Base-by-base conservation (phyloP, 139 green algal genomes). In the Closterium sp. region DNA sequence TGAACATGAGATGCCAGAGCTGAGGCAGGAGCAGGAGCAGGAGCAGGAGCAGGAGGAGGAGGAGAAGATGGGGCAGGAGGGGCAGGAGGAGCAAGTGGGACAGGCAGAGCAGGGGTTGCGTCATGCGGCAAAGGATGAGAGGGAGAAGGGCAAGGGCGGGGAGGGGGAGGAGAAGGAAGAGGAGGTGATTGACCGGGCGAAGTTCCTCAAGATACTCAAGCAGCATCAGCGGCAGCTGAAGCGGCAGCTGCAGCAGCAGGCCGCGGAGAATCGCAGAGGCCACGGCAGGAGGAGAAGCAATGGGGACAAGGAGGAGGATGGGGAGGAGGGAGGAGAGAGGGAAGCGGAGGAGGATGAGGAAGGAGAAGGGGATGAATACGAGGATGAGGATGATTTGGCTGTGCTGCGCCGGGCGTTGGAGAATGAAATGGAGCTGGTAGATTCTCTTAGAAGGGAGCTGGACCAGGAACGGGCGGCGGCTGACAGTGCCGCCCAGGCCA, bases 331-430 rank as follows among this genome's bases (percentile, higher is more conserved):
- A 24, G 28, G 9, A 5, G 85, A 87, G 85, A 50, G 38, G 38
- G 62, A 79, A 27, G 62, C 85, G 22, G 28, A 29, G 3, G 28
- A 87, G 79, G 27, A 28, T 4, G 27, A 87, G n/a, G 85, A 87
- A 1, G 28, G 32, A 27, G 85, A 87, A 24, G 28, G 27, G 85
- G 85, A 87, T 2, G 28, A 87, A 21, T 17, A 34, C 17, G 85
- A 87, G n/a, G 85, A 87, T 87, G 62, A 79, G 62, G 85, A 87
- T 87, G 85, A 87, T 31, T 31, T 87, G 85, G 28, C 28, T 30
- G 85, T 87, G 28, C 21, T 87, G 9, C 85, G 85, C 1, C 85
- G 85, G 85, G 85, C 85, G 3, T 6, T 87, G 27, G 85, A 87
- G 85, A 0, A 30, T 19, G 85, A 87, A 24, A 87, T 30, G 85